Evolutionary conservation across 345 rosid species (phyloP).

Genomic region (Populus euphratica): DNA sequence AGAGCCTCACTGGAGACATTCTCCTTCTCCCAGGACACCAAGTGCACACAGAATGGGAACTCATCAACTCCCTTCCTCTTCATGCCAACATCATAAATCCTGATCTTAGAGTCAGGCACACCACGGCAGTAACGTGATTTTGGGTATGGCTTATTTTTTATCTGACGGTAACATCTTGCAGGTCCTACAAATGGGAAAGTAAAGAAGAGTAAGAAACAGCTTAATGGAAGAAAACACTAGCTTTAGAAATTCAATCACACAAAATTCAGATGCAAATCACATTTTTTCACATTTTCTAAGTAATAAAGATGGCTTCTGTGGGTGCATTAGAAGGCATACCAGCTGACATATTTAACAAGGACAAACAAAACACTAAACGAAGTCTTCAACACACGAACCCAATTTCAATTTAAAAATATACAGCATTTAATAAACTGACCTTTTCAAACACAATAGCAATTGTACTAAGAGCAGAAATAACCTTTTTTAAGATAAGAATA

Average conservation of each 20-base stretch:
- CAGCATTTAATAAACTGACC: not conserved
- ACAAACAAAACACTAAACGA: not conserved
- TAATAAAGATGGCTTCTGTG: no score
- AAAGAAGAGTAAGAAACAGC: not conserved
- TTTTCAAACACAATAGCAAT: not conserved
- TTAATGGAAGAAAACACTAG: not conserved
- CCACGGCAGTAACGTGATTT: slow-evolving; percentile 68
- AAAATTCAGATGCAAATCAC: not conserved
- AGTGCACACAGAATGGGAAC: slow-evolving; percentile 75
- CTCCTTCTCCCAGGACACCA: slow-evolving; percentile 79
- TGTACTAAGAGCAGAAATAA: not conserved
- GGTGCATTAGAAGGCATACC: not conserved
- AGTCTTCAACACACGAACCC: no score
- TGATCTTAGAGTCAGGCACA: slow-evolving; percentile 74
- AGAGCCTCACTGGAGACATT: slow-evolving; percentile 75
- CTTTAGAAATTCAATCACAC: not conserved
- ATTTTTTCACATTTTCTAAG: no score
- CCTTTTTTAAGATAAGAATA: no score
- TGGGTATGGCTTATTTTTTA: slow-evolving; percentile 72
- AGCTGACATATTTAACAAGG: not conserved
- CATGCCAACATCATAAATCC: slow-evolving; percentile 80
- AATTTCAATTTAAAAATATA: not conserved
- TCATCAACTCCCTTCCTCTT: slow-evolving; percentile 79
- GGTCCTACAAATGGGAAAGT: slow-evolving; percentile 10
- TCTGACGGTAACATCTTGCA: slow-evolving; percentile 44